Conservation (phyloP, 192 early-diverging fungal genomes). For the Coemansia sp. region DNA sequence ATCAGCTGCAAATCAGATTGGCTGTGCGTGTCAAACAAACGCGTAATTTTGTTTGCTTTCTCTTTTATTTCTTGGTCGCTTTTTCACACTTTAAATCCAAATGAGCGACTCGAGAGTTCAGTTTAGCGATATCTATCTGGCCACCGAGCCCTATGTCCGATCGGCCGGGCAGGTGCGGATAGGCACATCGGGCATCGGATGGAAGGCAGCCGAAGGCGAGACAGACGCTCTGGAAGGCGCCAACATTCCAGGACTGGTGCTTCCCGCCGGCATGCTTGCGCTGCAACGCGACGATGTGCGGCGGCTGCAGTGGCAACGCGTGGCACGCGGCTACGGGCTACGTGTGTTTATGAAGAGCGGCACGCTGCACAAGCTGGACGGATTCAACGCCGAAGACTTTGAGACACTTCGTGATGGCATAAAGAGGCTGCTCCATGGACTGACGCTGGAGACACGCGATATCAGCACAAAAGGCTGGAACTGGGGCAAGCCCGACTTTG, state of each 20-base stretch:
- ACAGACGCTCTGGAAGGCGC: conserved; percentile 29
- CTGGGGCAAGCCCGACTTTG: conserved; percentile 90
- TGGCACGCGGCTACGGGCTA: conserved; percentile 82
- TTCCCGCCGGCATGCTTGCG: conserved; percentile 37
- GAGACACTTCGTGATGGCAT: conserved; percentile 74
- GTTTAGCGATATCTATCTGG: conserved; percentile 50
- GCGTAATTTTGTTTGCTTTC: neutral
- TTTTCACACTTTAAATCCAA: conserved; percentile 2
- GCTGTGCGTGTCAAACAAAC: too few species aligned
- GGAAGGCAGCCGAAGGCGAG: conserved; percentile 54
- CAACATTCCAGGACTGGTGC: conserved; percentile 28
- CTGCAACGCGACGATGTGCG: conserved; percentile 62
- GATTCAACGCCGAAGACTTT: conserved; percentile 75
- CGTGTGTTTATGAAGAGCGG: conserved; percentile 74
- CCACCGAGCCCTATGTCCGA: conserved; percentile 48
- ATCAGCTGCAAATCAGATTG: too few species aligned
- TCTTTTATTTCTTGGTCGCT: too few species aligned
- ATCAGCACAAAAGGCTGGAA: conserved; percentile 91
- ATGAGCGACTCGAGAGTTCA: conserved; percentile 35
- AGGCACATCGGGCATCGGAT: conserved; percentile 46
- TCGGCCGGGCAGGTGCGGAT: conserved; percentile 46
- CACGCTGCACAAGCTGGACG: conserved; percentile 81
- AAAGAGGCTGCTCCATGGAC: conserved; percentile 67
- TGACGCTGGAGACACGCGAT: conserved; percentile 78
- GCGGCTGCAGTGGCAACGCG: conserved; percentile 74